Evolutionary conservation across 352 stramenopile species (phyloP).

Genomic region (Globisporangium canariense): DNA sequence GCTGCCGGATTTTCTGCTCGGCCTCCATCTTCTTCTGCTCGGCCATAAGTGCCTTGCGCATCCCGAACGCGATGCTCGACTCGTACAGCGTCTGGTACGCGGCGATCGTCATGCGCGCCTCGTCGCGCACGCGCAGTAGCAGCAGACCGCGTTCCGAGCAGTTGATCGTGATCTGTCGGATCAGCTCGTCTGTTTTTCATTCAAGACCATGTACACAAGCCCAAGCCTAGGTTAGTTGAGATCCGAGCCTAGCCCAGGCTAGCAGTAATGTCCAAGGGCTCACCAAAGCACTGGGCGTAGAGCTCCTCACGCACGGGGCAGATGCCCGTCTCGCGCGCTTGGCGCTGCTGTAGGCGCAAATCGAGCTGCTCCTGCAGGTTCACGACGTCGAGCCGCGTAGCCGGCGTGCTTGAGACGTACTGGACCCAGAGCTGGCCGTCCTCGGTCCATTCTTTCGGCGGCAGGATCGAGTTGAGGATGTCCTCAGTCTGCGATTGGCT

Average conservation of each 20-base stretch:
- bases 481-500: slow-evolving; percentile 80
- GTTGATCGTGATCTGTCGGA: slow-evolving; percentile 92
- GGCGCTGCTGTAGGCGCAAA: slow-evolving; percentile 85
- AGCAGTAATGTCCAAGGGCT: not conserved
- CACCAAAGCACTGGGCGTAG: slow-evolving; percentile 91
- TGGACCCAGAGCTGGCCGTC: slow-evolving; percentile 92
- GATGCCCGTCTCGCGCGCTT: slow-evolving; percentile 91
- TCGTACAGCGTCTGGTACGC: slow-evolving; percentile 93
- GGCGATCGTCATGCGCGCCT: slow-evolving; percentile 91
- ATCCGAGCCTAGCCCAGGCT: not conserved
- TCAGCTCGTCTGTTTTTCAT: slow-evolving; percentile 77
- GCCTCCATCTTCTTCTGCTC: slow-evolving; percentile 91
- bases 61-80: slow-evolving; percentile 90
- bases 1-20: slow-evolving; percentile 73
- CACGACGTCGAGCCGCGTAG: slow-evolving; percentile 90
- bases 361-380: slow-evolving; percentile 92
- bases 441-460: slow-evolving; percentile 86
- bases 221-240: too few species aligned
- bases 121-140: slow-evolving; percentile 87
- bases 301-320: slow-evolving; percentile 91
- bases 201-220: not conserved
- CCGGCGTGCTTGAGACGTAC: slow-evolving; percentile 90
- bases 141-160: slow-evolving; percentile 89
- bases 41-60: slow-evolving; percentile 92
- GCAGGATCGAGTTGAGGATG: slow-evolving; percentile 91